Evolutionary conservation across 139 green algal genomes (phyloP), one percentile per base, ranked within the genome.

Genomic region (Picochlorum sp.): DNA sequence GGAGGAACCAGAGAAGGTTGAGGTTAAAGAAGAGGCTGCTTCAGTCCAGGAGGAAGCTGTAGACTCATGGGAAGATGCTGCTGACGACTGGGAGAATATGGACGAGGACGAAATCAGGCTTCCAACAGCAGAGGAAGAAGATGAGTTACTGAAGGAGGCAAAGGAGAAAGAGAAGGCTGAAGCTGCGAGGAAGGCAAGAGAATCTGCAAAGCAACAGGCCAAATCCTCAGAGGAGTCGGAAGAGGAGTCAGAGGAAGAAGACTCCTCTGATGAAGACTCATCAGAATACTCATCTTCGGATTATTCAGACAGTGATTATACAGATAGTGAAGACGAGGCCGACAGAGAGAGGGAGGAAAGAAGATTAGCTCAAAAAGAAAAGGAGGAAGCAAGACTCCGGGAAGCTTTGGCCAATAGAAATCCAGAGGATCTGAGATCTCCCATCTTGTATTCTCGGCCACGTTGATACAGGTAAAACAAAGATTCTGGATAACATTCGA

Each of bases 381-480:
- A 70, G 51, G 83, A 86, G n/a, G 71, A 89, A 21, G 77, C 68
- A 7, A 82, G 87, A 23, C 38, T 86, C 13, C 47, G 69, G 6
- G 67, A 68, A 21, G 88, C 88, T 13, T 73, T 84, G 51, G 74
- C 65, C 13, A 60, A 73, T 26, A 78, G 79, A 16, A 77, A 73
- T 73, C 81, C 67, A 41, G 71, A 88, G 54, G 65, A 92, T 56
- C 80, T 99, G 69, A 81, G 94, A 41, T 98, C 91, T 7, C 94
- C 94, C 76, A 98, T 99, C 76, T 97, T 99, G 94, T 74, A 98
- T 99, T 66, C 72, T 99, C 69, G 94, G 94, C 2, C 94, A 99
- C 74, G 94, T 99, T 7, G 94, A 99, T 71, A 97, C 95, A 26
- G 93, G 78, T 65, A 99, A 99, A 78, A 99, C 94, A 15, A 99